These are phyloP conservation scores for Nigrograna mackinnonii DNA, from an alignment of 2,329 filamentous ascomycete genomes.

Conservation along the genomic window DNA sequence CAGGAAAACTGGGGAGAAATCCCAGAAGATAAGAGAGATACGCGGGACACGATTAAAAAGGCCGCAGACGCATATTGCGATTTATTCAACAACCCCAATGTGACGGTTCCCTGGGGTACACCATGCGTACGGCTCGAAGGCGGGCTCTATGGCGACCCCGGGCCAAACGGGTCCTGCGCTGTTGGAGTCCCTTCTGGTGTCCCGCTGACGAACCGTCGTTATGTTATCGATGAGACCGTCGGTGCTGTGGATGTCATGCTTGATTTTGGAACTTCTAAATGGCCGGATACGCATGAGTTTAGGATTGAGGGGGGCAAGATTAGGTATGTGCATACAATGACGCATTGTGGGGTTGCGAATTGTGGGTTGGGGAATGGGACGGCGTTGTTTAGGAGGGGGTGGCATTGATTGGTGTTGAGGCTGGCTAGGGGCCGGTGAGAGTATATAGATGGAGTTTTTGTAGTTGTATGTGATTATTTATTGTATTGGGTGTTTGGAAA, in stretches of 20 bases:
- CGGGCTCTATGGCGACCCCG: constrained; percentile 22
- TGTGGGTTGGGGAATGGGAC: too few species aligned
- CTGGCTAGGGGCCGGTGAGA: too few species aligned
- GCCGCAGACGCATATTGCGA: constrained; percentile 18
- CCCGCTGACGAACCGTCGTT: constrained; percentile 21
- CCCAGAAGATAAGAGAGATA: constrained; percentile 11
- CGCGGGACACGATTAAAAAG: constrained; percentile 13
- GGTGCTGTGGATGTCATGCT: constrained; percentile 24
- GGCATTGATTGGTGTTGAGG: too few species aligned
- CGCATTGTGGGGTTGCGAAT: constrained; percentile 24
- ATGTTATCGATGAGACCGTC: constrained; percentile 27
- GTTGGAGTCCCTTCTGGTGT: constrained; percentile 25
- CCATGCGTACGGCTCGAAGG: constrained; percentile 30
- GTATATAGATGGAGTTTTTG: too few species aligned
- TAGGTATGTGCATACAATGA: constrained; percentile 31
- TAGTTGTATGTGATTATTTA: too few species aligned
- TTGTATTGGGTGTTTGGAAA: too few species aligned
- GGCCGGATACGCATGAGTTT: constrained; percentile 32
- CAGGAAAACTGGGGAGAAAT: constrained; percentile 15
- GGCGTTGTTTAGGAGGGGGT: too few species aligned
- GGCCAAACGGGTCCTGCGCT: constrained; percentile 23
- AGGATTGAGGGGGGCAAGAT: constrained; percentile 21
- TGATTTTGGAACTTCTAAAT: constrained; percentile 23
- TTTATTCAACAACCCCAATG: constrained; percentile 14
- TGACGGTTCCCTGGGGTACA: constrained; percentile 21